Evolutionary conservation across 2,329 filamentous ascomycete genomes (phyloP), one percentile per base, ranked within the genome.

Genomic region (Knufia fluminis): DNA sequence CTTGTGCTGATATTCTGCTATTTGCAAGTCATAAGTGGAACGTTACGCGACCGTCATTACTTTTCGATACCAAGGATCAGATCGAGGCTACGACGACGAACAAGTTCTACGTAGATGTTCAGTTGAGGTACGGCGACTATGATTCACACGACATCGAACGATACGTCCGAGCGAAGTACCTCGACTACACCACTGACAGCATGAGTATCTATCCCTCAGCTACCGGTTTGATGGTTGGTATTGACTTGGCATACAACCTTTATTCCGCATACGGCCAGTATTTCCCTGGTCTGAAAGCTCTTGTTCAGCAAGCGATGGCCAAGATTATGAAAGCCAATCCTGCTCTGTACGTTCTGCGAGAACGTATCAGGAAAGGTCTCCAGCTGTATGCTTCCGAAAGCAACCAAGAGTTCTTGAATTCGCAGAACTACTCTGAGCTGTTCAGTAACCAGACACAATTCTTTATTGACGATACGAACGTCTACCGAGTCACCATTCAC

Each of bases 271-370:
- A 95, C 61, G 92, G 92, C 46, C 91, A 96, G 71, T 98, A 96
- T 73, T 98, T 98, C 81, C 92, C 92, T 42, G 92, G 92, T 63
- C 72, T 98, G 54, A 98, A 98, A 76, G 85, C 89, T 42, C 78
- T 98, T 20, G 75, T 98, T 22, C 94, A 98, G 68, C 91, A 97
- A 67, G 92, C 94, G 4, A 98, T 98, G 94, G 89, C 89, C 43
- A 98, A 98, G 81, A 82, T 98, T 65, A 98, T 98, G 92, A 98
- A 98, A 71, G 91, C 92, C 32, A 98, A 98, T 63, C 92, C 92
- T 14, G 92, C 92, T 2, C 71, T 98, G 26, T 98, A 97, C 65
- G 92, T 98, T 46, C 73, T 98, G 52, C 86, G 92, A 52, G 92
- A 98, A 72, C 92, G 92, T 78, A 98, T 98, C 56, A 81, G 94